phyloP scores from a whole-genome alignment of 352 stramenopile species.

The Globisporangium nunn region DNA sequence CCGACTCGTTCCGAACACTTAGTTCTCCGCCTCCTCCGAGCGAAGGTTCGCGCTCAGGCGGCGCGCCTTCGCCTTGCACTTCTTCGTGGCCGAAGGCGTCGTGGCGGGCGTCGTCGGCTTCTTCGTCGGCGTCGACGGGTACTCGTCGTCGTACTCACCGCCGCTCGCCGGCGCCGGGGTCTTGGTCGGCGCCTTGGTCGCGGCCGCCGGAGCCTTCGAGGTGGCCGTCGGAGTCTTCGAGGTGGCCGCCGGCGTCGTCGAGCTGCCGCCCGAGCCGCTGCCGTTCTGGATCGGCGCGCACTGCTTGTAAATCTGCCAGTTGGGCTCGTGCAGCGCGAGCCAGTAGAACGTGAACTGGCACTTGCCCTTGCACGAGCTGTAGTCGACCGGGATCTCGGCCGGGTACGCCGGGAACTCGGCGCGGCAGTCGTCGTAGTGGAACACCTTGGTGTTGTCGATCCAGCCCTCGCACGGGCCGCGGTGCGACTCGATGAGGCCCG shows the following conservation, averaged over 20 bases:
- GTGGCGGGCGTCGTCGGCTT: constrained; percentile 14
- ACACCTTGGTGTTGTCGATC: constrained; percentile 32
- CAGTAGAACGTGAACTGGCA: constrained; percentile 58
- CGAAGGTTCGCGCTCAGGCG: not conserved
- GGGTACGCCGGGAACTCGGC: constrained; percentile 30
- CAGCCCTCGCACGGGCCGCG: constrained; percentile 37
- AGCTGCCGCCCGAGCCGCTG: constrained; percentile 4
- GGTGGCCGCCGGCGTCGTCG: constrained; percentile 6
- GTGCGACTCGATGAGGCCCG: constrained; percentile 13
- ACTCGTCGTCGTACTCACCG: constrained; percentile 4
- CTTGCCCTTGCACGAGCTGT: constrained; percentile 33
- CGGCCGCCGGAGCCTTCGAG: constrained; percentile 4
- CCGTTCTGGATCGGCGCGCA: constrained; percentile 26
- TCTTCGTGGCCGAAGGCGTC: constrained; percentile 12
- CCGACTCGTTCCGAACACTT: not conserved
- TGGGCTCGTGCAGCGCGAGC: constrained; percentile 20
- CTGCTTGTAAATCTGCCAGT: constrained; percentile 15
- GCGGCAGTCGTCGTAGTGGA: constrained; percentile 33
- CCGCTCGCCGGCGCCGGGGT: constrained; percentile 2
- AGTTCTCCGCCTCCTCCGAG: constrained; percentile 2
- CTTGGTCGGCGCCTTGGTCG: constrained; percentile 6
- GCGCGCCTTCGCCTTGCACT: constrained; percentile 12
- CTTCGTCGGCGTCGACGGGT: constrained; percentile 6
- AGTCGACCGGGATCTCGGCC: constrained; percentile 45
- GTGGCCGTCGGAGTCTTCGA: constrained; percentile 7